Base-by-base conservation (phyloP, 805 yeast genomes). In the Kodamaea leandrae region DNA sequence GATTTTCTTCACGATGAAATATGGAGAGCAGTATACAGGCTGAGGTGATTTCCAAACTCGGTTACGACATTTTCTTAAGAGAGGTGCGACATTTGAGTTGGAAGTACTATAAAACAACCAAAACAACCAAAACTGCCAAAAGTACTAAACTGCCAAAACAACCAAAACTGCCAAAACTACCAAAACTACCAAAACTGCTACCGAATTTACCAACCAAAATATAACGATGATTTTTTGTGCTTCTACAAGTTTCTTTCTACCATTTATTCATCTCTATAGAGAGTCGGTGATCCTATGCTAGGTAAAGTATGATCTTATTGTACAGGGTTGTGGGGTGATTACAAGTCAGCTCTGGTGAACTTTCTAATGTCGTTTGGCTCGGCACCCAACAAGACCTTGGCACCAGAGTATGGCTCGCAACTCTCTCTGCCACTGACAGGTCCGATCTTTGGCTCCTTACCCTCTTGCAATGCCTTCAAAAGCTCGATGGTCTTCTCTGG, bases 351-450 rank as follows among this genome's bases (percentile, higher is more conserved):
- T 63, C 93, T 79, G 35, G 93, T 86, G 55, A 82, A 72, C 47
- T 76, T 76, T 43, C 81, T 75, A 37, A 86, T 78, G 57, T 85
- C 84, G 52, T 66, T 74, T 17, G 95, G 89, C 61, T 82, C 79
- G 32, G 74, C 70, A 32, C 69, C 63, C 43, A 74, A 61, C 53
- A 86, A 73, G 19, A 78, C 78, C 52, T 82, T 83, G 48, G 75
- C 77, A 20, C 89, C 91, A 30, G 80, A 72, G 56, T 68, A 70
- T 17, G 95, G 95, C 67, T 86, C 96, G 61, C 95, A 86, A 21
- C 80, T 68, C 30, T 68, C 73, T 67, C 95, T 80, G 28, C 78
- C 79, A 29, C 74, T 67, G 45, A 80, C 79, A 4, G 91, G 90
- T 19, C 96, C 96, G n/a, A 77, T 71, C 46, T 59, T 55, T 29